Evolutionary conservation across 805 yeast species (phyloP).

Genomic region (Saccharomycopsis sp.): DNA sequence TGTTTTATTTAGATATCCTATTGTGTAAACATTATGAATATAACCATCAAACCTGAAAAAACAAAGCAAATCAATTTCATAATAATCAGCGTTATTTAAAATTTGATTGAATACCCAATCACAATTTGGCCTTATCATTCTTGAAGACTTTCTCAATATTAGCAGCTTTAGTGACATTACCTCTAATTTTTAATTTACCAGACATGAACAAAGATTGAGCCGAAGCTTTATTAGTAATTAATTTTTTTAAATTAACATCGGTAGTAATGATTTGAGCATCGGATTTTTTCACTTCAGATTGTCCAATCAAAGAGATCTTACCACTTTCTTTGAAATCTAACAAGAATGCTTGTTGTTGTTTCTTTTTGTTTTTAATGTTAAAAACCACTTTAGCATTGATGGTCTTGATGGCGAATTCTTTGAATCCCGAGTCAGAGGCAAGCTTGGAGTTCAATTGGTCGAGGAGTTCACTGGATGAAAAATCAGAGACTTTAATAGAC

Average conservation of each 20-base stretch:
- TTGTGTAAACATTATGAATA: too few species aligned
- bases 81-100: too few species aligned
- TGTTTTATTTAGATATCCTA: too few species aligned
- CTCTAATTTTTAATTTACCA: constrained; percentile 80
- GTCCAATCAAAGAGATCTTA: constrained; percentile 28
- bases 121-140: background rate
- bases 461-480: constrained; percentile 12
- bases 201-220: constrained; percentile 78
- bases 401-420: constrained; percentile 17
- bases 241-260: constrained; percentile 61
- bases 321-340: constrained; percentile 61
- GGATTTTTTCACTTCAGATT: constrained; percentile 37
- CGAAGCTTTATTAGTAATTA: constrained; percentile 69
- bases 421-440: constrained; percentile 2
- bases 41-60: too few species aligned
- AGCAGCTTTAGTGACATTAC: constrained; percentile 86
- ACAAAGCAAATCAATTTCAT: too few species aligned
- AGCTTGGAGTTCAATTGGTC: constrained; percentile 10
- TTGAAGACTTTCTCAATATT: constrained; percentile 8
- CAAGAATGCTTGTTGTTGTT: constrained; percentile 51
- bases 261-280: constrained; percentile 57
- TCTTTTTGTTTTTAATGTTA: constrained; percentile 53
- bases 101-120: background rate
- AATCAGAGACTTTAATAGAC: constrained; percentile 13
- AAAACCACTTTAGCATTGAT: constrained; percentile 58